phyloP scores from a whole-genome alignment of 2,329 filamentous ascomycete genomes.

The Westerdykella sp. region DNA sequence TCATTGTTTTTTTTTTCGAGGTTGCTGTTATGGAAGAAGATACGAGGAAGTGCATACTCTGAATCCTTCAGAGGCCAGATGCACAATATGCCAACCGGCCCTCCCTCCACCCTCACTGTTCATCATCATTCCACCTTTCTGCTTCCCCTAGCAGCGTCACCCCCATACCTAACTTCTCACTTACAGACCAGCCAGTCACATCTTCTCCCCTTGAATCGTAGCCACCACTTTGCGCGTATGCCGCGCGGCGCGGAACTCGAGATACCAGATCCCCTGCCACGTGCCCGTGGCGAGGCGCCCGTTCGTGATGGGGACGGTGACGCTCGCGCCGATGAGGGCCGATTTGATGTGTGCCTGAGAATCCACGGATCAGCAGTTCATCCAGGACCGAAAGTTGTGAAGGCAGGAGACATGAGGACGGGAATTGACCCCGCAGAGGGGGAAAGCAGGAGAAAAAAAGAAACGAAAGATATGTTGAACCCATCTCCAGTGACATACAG shows the following conservation, averaged over 20 bases:
- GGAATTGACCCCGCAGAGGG: not conserved
- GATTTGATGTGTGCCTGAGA: constrained; percentile 83
- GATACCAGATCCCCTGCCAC: constrained; percentile 91
- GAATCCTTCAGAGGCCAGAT: no score
- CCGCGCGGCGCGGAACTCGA: constrained; percentile 75
- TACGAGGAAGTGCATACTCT: no score
- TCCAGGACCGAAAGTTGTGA: not conserved
- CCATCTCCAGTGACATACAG: constrained; percentile 47
- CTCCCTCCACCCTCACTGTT: not conserved
- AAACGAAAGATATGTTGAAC: no score
- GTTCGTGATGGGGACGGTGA: constrained; percentile 85
- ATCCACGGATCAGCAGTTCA: constrained; percentile 1
- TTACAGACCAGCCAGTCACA: constrained; percentile 18
- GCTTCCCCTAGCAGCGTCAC: no score
- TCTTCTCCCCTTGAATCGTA: constrained; percentile 84
- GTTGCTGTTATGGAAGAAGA: no score
- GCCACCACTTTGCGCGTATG: constrained; percentile 80
- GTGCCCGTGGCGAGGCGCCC: constrained; percentile 66
- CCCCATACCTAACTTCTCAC: no score
- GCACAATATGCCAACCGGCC: no score
- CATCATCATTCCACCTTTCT: not conserved
- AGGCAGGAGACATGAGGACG: not conserved
- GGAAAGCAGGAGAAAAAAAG: not conserved
- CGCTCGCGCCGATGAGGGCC: constrained; percentile 77
- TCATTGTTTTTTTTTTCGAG: no score